Evolutionary conservation across 257 asterid genomes (phyloP).

Genomic region (Capsicum chinense): DNA sequence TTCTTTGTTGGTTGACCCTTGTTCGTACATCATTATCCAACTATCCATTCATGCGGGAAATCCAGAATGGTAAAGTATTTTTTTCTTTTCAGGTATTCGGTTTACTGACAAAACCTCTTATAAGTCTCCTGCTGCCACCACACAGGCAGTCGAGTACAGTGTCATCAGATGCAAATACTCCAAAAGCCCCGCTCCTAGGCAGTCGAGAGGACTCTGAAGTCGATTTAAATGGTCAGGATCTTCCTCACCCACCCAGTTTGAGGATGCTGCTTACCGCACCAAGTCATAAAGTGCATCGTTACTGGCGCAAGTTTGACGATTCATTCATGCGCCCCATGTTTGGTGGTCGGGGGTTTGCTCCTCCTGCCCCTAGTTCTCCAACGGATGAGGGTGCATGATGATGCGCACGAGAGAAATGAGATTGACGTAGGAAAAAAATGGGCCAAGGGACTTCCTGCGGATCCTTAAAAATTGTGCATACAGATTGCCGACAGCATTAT

Average conservation of each 20-base stretch:
- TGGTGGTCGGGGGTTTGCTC: conserved; percentile 55
- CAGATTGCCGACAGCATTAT: conserved; percentile 15
- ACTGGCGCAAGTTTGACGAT: conserved; percentile 53
- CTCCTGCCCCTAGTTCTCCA: conserved; percentile 45
- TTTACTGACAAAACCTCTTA: conserved; percentile 49
- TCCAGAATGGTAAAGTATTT: background rate
- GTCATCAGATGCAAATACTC: conserved; percentile 39
- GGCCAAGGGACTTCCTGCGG: background rate
- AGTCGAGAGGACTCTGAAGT: conserved; percentile 38
- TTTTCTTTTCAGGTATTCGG: conserved; percentile 42
- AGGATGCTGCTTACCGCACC: conserved; percentile 48
- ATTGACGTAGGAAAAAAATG: background rate
- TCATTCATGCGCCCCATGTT: conserved; percentile 53
- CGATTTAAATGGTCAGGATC: conserved; percentile 31
- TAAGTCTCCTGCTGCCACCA: conserved; percentile 42
- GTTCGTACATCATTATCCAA: background rate
- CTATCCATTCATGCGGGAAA: background rate
- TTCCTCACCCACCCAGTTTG: conserved; percentile 37
- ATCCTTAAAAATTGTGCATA: background rate
- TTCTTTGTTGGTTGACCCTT: background rate
- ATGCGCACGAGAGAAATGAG: background rate
- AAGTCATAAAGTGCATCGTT: conserved; percentile 43
- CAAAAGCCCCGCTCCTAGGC: conserved; percentile 42
- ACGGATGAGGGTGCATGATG: conserved; percentile 33
- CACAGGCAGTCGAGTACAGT: conserved; percentile 33